Evolutionary conservation across 106 monocot genomes (phyloP).

Genomic region (Vanilla planifolia): DNA sequence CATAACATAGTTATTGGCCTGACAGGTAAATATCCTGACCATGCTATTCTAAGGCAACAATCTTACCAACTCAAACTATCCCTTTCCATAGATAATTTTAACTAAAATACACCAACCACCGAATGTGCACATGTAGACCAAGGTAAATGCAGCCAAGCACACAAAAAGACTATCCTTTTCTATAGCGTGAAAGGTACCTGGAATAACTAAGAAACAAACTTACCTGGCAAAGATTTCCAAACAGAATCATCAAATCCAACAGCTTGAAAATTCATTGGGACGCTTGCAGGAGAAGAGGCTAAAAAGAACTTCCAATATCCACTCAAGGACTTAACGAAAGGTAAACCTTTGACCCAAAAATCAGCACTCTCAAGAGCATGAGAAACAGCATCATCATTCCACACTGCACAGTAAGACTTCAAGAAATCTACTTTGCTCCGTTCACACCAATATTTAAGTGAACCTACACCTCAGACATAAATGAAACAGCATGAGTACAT

Average conservation of each 20-base stretch:
- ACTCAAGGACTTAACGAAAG: conserved; percentile 72
- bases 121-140: too few species aligned
- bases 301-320: conserved; percentile 89
- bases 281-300: conserved; percentile 40
- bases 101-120: too few species aligned
- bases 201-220: conserved; percentile 13
- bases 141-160: too few species aligned
- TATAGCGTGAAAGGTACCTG: neutral
- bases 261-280: conserved; percentile 62
- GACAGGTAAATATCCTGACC: too few species aligned
- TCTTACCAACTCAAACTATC: too few species aligned
- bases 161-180: too few species aligned
- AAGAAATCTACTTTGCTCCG: conserved; percentile 63
- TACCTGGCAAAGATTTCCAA: conserved; percentile 85
- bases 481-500: neutral
- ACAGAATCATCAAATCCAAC: conserved; percentile 63
- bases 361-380: conserved; percentile 78
- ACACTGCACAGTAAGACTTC: conserved; percentile 48
- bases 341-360: conserved; percentile 76
- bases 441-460: conserved; percentile 82
- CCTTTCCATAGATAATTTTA: too few species aligned
- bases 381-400: conserved; percentile 84
- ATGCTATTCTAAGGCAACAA: too few species aligned
- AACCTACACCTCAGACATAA: conserved; percentile 33
- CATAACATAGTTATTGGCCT: too few species aligned